Evolutionary conservation across 2,329 filamentous ascomycete species (phyloP), one percentile per base, ranked within the genome.

Genomic region (Beauveria medogensis): DNA sequence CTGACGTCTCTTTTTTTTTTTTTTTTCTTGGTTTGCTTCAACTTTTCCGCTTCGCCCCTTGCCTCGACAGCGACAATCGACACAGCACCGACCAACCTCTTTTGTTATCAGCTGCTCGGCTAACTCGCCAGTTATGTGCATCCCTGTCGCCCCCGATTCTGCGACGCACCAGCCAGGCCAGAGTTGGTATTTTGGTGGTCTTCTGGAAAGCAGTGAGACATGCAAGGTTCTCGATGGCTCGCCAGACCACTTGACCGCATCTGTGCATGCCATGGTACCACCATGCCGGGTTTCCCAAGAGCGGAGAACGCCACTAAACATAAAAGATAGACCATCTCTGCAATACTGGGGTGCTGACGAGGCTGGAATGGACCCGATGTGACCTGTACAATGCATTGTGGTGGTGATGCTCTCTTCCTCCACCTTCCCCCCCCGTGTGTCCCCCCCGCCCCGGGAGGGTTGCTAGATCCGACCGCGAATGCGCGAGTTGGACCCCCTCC

Each of bases 321-420:
- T 37, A 37, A 37, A 37, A 37, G 34, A 37, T 37, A 14, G 34
- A 37, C 34, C 34, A 37, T 37, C 34, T 37, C 34, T 41, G 41
- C 14, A 16, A 28, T 46, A 59, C 56, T 48, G 56, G 56, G 56
- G 47, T 52, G 18, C 47, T 43, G 56, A 47, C 41, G 37, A 44
- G 44, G 26, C 56, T 59, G 56, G 56, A 59, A 59, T 59, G 46
- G 34, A 37, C 34, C 34, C 44, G 22, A 51, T 44, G n/a, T 52
- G 56, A 52, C 56, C 28, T 59, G 47, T 59, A 59, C 56, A 59
- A 59, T 59, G 56, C 56, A 59, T 59, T 59, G 56, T 59, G 56
- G 48, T 59, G 30, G 30, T 20, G 26, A 28, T 24, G 24, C 46
- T 24, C 28, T 28, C 16, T 26, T 50, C 47, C 46, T 24, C 46